Percentiles rank a stretch among this genome's conserved stretches.
phyloP scores from a whole-genome alignment of 1,284 basidiomycete species.

The Pholiota adiposa region DNA sequence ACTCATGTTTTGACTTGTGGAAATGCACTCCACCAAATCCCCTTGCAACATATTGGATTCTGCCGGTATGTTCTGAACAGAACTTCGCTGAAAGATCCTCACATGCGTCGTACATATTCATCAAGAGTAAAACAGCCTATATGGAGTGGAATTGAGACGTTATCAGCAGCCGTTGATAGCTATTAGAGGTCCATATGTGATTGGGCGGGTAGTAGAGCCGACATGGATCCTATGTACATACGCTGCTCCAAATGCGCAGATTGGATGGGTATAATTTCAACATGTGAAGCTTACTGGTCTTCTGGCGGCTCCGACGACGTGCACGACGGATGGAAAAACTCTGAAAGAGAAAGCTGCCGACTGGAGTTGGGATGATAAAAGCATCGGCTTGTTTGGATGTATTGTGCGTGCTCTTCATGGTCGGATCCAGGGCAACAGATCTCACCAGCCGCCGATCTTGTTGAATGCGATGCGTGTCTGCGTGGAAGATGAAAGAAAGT shows the following conservation, averaged over 20 bases:
- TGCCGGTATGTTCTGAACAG: neutral
- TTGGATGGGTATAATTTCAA: neutral
- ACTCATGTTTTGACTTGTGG: neutral
- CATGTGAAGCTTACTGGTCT: neutral
- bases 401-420: neutral
- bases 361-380: neutral
- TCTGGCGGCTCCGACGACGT: neutral
- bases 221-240: neutral
- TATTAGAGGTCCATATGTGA: neutral
- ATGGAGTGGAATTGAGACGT: neutral
- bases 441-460: conserved; percentile 2
- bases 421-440: conserved; percentile 8
- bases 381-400: conserved; percentile 3
- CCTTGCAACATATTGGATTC: neutral
- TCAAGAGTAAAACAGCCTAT: neutral
- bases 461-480: neutral
- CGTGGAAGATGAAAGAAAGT: neutral
- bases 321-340: conserved; percentile 1
- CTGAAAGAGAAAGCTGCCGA: neutral
- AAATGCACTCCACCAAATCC: neutral
- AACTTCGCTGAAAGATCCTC: neutral
- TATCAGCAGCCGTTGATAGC: neutral
- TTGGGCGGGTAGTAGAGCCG: neutral
- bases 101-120: neutral
- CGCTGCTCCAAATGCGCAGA: neutral